A percentile compares a stretch with the other conserved stretches of the same genome.
These are phyloP conservation scores for Verticillium longisporum DNA, from an alignment of 2,329 filamentous ascomycete species.

Conservation along the genomic window DNA sequence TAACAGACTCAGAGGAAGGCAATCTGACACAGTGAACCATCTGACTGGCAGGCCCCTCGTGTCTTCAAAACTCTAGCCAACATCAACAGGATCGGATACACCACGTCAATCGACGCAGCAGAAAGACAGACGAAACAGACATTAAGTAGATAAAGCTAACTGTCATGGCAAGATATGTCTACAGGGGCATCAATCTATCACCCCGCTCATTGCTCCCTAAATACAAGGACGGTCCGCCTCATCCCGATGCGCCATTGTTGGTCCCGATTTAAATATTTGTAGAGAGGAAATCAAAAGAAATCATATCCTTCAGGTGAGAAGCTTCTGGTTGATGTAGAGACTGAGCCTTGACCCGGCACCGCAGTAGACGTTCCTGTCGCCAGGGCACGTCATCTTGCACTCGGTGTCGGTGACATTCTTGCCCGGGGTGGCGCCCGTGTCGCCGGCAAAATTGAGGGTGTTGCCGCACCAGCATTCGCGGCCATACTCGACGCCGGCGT, in stretches of 20 bases:
- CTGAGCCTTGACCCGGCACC: constrained; percentile 21
- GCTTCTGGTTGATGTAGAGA: constrained; percentile 17
- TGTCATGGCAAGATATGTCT: background rate
- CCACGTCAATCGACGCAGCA: too few species aligned
- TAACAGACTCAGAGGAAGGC: too few species aligned
- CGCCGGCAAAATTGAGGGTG: constrained; percentile 19
- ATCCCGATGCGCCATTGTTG: background rate
- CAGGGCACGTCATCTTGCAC: constrained; percentile 26
- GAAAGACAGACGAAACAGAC: background rate
- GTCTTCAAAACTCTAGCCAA: background rate
- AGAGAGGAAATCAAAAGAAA: too few species aligned
- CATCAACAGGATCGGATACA: too few species aligned
- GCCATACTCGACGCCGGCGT: constrained; percentile 29
- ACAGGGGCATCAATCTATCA: background rate
- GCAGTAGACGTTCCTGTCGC: constrained; percentile 22
- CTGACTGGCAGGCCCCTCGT: too few species aligned
- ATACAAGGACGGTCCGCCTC: background rate
- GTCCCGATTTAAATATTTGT: background rate
- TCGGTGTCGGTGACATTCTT: constrained; percentile 21
- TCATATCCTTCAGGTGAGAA: background rate
- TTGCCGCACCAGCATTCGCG: constrained; percentile 29
- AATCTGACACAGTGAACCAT: too few species aligned
- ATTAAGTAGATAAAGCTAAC: background rate
- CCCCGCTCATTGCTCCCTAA: background rate
- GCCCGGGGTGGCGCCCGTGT: constrained; percentile 13